Evolutionary conservation across 306 rosid species (phyloP).

Genomic region (Vicia villosa): DNA sequence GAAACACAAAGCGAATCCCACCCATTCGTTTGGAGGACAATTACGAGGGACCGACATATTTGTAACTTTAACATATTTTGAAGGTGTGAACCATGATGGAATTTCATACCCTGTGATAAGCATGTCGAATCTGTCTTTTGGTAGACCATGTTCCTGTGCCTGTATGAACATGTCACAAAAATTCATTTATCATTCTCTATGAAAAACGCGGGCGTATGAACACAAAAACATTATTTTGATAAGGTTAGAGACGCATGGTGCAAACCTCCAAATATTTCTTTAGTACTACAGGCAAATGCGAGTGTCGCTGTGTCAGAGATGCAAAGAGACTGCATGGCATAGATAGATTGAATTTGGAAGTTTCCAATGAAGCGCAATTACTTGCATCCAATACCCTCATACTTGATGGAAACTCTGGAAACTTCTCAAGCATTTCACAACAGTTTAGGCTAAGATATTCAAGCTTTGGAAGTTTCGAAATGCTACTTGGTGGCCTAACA

Average conservation of each 20-base stretch:
- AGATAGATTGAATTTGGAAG: constrained; percentile 33
- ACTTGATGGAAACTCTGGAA: constrained; percentile 36
- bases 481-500: constrained; percentile 31
- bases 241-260: background rate
- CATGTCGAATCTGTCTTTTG: constrained; percentile 34
- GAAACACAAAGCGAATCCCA: constrained; percentile 46
- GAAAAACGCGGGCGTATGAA: no score
- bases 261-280: constrained; percentile 8
- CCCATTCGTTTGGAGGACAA: constrained; percentile 35
- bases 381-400: constrained; percentile 29
- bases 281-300: background rate
- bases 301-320: background rate
- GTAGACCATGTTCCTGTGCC: background rate
- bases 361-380: constrained; percentile 32
- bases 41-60: constrained; percentile 19
- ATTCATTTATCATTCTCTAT: no score
- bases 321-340: constrained; percentile 31
- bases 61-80: constrained; percentile 26
- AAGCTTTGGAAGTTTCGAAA: constrained; percentile 37
- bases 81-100: constrained; percentile 42
- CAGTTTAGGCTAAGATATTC: constrained; percentile 1
- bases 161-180: background rate
- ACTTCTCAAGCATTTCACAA: constrained; percentile 32
- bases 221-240: background rate
- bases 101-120: constrained; percentile 40